Base-by-base conservation (phyloP, 2,329 filamentous ascomycete genomes). In the Albophoma yamanashiensis region DNA sequence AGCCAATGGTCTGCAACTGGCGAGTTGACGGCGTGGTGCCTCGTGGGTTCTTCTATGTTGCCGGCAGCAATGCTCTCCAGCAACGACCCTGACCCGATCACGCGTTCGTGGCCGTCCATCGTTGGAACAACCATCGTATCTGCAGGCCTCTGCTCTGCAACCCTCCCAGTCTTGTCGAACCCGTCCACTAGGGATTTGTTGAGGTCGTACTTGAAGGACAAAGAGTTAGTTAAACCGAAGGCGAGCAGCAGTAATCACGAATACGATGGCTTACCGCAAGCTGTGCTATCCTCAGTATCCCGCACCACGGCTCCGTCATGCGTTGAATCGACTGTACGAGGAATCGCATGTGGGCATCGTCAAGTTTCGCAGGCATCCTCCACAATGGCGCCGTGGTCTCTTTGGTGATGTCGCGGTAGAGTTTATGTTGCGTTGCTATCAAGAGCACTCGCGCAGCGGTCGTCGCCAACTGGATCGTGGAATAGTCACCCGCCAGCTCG, bases 311-410 rank as follows among this genome's bases (percentile, higher is more conserved):
- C 45, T 72, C 67, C 17, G 70, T 70, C 9, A 75, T 66, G 40
- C 65, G 67, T 60, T 76, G 65, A 8, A 75, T 69, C 17, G 67
- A 68, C 52, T 71, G 64, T 38, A 76, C 70, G 25, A 76, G 64
- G 3, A 62, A 64, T 5, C 68, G 66, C 20, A 76, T 67, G 27
- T 71, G 67, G 1, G 64, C 60, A 34, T 74, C 72, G 58, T 71
- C 68, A 3, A 71, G 68, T 1, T 67, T 62, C 8, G 70, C 69
- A 9, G 34, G 34, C 27, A 69, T 66, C 38, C 70, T 66, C 68
- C 72, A 73, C 2, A 74, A 64, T 6, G 75, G 74, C 9, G 72
- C 74, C 1, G 74, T 75, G 20, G 72, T 75, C 27, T 70, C 67
- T 3, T 71, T 68, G 2, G 66, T 67, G 15, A 76, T 60, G 45